Evolutionary conservation across 1,284 basidiomycete species (phyloP).

Genomic region (Apiotrichum veenhuisii): DNA sequence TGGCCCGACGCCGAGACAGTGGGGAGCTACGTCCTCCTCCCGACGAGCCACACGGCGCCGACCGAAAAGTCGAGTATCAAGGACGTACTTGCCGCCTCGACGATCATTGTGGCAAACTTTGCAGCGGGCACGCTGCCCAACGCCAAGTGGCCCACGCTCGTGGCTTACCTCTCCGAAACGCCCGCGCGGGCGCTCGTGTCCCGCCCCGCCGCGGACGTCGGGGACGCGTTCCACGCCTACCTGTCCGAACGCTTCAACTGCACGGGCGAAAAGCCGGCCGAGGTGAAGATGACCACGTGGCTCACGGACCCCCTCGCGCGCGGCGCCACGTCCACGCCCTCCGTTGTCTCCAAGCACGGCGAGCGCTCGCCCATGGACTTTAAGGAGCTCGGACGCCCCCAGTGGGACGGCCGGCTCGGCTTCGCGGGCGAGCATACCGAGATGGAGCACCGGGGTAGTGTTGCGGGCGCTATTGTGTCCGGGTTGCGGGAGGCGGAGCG

Average conservation of each 20-base stretch:
- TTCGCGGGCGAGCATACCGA: slow-evolving; percentile 58
- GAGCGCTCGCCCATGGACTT: slow-evolving; percentile 52
- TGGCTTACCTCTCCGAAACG: slow-evolving; percentile 51
- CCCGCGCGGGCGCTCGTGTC: slow-evolving; percentile 36
- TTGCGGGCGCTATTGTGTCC: slow-evolving; percentile 52
- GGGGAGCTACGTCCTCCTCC: slow-evolving; percentile 50
- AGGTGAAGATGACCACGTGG: slow-evolving; percentile 50
- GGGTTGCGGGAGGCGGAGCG: slow-evolving; percentile 50
- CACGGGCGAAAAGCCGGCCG: slow-evolving; percentile 15
- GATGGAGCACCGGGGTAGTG: slow-evolving; percentile 52
- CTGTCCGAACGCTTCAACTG: slow-evolving; percentile 38
- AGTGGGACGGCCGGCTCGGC: slow-evolving; percentile 51
- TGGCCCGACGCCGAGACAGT: slow-evolving; percentile 47
- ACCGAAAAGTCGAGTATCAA: slow-evolving; percentile 20
- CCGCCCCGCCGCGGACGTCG: slow-evolving; percentile 32
- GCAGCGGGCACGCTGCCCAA: slow-evolving; percentile 36
- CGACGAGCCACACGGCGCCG: slow-evolving; percentile 21
- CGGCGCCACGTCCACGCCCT: slow-evolving; percentile 55
- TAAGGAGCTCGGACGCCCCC: slow-evolving; percentile 48
- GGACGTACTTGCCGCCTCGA: slow-evolving; percentile 40
- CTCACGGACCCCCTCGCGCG: slow-evolving; percentile 49
- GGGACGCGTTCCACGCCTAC: slow-evolving; percentile 44
- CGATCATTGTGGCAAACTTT: slow-evolving; percentile 48
- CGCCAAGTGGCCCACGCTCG: slow-evolving; percentile 44
- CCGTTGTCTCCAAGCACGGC: slow-evolving; percentile 42